Evolutionary conservation across 2,329 filamentous ascomycete species (phyloP).

Genomic region (Xylaria polymorpha): DNA sequence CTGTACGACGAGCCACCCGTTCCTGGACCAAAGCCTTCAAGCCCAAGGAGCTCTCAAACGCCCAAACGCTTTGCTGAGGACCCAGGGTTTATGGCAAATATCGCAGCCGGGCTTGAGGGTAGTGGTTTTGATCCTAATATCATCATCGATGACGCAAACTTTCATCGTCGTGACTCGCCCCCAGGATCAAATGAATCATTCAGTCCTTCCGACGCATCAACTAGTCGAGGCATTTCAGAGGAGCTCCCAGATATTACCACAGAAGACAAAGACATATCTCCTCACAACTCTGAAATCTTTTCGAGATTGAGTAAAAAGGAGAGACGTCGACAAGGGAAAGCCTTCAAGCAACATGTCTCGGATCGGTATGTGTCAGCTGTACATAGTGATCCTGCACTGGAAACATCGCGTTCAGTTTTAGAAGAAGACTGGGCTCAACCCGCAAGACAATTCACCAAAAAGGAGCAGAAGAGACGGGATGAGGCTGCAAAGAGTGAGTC

Average conservation of each 20-base stretch:
- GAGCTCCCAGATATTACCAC: conserved; percentile 59
- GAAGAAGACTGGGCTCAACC: conserved; percentile 48
- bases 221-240: neutral
- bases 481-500: conserved; percentile 52
- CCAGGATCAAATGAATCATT: conserved; percentile 69
- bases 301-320: conserved; percentile 49
- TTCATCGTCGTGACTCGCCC: conserved; percentile 72
- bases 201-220: conserved; percentile 30
- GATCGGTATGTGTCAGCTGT: conserved; percentile 44
- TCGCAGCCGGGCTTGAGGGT: conserved; percentile 75
- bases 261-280: conserved; percentile 49
- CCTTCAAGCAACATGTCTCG: conserved; percentile 44
- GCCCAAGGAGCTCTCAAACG: conserved; percentile 62
- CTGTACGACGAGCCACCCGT: conserved; percentile 60
- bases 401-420: conserved; percentile 41
- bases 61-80: conserved; percentile 76
- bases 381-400: conserved; percentile 34
- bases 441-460: conserved; percentile 50
- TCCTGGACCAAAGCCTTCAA: conserved; percentile 68
- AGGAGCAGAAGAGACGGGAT: conserved; percentile 58
- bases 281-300: conserved; percentile 42
- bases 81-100: conserved; percentile 74
- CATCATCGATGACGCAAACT: conserved; percentile 73
- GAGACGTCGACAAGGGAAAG: conserved; percentile 55
- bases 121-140: conserved; percentile 78